Evolutionary conservation across 306 rosid species (phyloP).

Genomic region (Medicago arabica): DNA sequence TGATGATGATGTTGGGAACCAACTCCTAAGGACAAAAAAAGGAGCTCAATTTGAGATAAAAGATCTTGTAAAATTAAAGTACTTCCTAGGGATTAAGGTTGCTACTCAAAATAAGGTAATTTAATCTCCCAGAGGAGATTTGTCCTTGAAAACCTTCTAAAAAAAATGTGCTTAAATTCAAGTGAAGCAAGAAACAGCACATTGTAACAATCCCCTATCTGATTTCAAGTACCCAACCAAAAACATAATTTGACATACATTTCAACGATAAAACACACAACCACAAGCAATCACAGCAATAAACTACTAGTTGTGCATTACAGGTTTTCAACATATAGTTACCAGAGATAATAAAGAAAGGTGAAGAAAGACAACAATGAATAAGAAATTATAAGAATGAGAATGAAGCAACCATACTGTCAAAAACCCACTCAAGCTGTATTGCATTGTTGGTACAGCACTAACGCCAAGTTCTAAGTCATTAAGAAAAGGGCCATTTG

Average conservation of each 20-base stretch:
- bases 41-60: not conserved
- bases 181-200: not conserved
- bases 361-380: conserved; percentile 2
- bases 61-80: not conserved
- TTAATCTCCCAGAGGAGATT: not conserved
- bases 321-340: conserved; percentile 7
- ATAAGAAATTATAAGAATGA: conserved; percentile 37
- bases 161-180: not conserved
- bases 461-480: conserved; percentile 86
- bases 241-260: conserved; percentile 17
- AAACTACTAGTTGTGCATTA: conserved; percentile 9
- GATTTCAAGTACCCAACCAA: not conserved
- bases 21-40: not conserved
- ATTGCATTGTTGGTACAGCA: conserved; percentile 85
- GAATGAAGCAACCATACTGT: conserved; percentile 67
- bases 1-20: not conserved
- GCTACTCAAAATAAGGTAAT: not conserved
- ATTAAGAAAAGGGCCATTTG: conserved; percentile 86
- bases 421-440: conserved; percentile 93
- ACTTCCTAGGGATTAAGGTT: not conserved
- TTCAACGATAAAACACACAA: conserved; percentile 22
- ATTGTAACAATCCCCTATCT: conserved; percentile 20
- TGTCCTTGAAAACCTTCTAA: not conserved
- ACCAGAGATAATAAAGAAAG: conserved; percentile 13
- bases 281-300: conserved; percentile 25